phyloP scores from a whole-genome alignment of 2,329 filamentous ascomycete species.

The Penicillium hordei region DNA sequence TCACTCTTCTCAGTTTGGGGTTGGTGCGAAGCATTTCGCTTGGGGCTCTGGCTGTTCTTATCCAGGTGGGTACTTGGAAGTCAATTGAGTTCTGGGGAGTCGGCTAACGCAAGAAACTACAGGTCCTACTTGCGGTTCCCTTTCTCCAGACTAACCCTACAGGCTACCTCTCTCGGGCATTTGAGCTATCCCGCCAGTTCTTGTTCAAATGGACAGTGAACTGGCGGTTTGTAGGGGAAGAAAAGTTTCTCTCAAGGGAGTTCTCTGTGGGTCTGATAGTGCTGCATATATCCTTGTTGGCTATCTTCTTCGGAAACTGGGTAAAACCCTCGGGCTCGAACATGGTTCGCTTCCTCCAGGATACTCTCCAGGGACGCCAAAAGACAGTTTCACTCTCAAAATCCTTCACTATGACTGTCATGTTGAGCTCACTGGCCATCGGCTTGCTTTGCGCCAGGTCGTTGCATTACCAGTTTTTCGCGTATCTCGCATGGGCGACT shows the following conservation, averaged over 20 bases:
- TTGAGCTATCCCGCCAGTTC: constrained; percentile 88
- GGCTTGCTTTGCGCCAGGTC: constrained; percentile 84
- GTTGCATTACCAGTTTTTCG: constrained; percentile 93
- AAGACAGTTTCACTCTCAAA: constrained; percentile 63
- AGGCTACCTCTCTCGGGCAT: constrained; percentile 78
- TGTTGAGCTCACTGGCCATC: constrained; percentile 73
- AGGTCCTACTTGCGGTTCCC: constrained; percentile 60
- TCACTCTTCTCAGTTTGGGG: constrained; percentile 73
- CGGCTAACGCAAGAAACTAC: constrained; percentile 4
- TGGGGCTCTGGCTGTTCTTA: constrained; percentile 68
- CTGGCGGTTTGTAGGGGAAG: constrained; percentile 91
- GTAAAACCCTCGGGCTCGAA: constrained; percentile 64
- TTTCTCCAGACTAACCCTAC: constrained; percentile 64
- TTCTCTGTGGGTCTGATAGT: constrained; percentile 69
- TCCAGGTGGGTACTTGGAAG: constrained; percentile 63
- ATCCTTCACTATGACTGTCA: constrained; percentile 71
- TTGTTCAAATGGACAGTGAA: constrained; percentile 99
- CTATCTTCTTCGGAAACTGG: constrained; percentile 69
- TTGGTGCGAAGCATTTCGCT: constrained; percentile 65
- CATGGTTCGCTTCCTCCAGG: constrained; percentile 55
- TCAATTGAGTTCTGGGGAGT: not conserved
- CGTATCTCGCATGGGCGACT: constrained; percentile 85
- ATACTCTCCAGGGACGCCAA: constrained; percentile 53
- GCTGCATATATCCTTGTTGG: constrained; percentile 65
- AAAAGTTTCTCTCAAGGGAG: constrained; percentile 67